Conservation (phyloP, 2,329 filamentous ascomycete genomes). For the Aspergillus neoniger region DNA sequence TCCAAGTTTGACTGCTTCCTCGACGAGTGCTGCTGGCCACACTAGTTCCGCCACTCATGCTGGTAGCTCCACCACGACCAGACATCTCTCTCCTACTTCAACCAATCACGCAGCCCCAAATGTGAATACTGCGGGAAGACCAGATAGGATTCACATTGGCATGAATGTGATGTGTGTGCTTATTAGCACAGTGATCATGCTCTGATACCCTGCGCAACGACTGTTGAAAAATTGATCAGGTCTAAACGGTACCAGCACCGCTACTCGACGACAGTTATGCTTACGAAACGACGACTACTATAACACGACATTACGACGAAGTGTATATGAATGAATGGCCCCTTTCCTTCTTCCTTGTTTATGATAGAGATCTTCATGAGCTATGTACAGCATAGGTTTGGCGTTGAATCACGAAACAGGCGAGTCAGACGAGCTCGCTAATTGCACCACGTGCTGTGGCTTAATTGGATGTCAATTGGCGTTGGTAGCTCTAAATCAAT, state of each 20-base stretch:
- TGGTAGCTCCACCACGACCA: background rate
- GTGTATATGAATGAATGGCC: slow-evolving; percentile 13
- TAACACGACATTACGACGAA: slow-evolving; percentile 8
- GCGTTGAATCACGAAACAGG: background rate
- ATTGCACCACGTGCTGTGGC: background rate
- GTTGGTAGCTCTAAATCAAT: background rate
- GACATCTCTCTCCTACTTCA: slow-evolving; percentile 2
- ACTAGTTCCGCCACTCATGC: slow-evolving; percentile 12
- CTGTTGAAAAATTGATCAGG: background rate
- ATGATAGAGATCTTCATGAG: slow-evolving; percentile 2
- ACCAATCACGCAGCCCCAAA: slow-evolving; percentile 22
- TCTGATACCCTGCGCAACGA: slow-evolving; percentile 15
- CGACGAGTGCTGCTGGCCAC: background rate
- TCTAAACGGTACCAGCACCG: background rate
- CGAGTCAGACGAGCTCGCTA: background rate
- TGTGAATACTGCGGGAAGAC: slow-evolving; percentile 19
- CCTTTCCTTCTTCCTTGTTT: slow-evolving; percentile 4
- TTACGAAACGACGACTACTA: slow-evolving; percentile 10
- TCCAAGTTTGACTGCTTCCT: slow-evolving; percentile 13
- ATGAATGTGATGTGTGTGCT: slow-evolving; percentile 27
- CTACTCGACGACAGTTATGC: slow-evolving; percentile 9
- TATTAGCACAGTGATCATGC: slow-evolving; percentile 19
- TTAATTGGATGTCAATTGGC: background rate
- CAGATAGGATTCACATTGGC: slow-evolving; percentile 15
- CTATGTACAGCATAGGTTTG: slow-evolving; percentile 4